These are phyloP conservation scores for Cercis canadensis DNA, from an alignment of 306 rosid genomes.

Conservation along the genomic window DNA sequence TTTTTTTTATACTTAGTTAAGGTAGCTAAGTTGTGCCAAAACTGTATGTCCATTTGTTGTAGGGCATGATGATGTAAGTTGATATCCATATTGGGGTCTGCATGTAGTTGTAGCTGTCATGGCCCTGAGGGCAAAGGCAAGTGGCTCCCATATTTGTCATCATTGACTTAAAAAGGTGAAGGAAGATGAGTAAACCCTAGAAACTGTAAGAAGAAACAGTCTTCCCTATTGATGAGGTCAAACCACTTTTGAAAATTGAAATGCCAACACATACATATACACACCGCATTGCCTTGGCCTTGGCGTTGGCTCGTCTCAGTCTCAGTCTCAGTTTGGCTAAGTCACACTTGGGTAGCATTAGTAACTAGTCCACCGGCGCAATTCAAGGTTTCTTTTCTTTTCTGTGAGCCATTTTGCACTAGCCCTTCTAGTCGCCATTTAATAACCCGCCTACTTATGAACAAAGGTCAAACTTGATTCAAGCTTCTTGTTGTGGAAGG, in stretches of 20 bases:
- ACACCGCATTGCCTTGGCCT: no score
- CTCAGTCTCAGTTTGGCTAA: no score
- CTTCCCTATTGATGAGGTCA: conserved; percentile 25
- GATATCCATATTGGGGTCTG: conserved; percentile 24
- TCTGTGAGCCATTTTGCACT: not conserved
- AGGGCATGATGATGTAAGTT: conserved; percentile 25
- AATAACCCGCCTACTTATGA: not conserved
- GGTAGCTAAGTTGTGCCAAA: conserved; percentile 8
- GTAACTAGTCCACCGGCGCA: conserved; percentile 31
- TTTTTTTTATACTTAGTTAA: no score
- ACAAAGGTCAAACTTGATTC: conserved; percentile 15
- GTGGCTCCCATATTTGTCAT: conserved; percentile 32
- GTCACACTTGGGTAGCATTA: not conserved
- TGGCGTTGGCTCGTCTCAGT: no score
- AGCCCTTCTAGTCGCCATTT: conserved; percentile 14
- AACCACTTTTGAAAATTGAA: not conserved
- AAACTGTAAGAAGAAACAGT: not conserved
- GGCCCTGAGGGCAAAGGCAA: conserved; percentile 39
- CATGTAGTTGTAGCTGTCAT: conserved; percentile 46
- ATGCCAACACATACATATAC: no score
- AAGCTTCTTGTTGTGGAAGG: not conserved
- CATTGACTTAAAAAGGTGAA: conserved; percentile 26
- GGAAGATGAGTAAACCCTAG: conserved; percentile 9
- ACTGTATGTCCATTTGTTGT: conserved; percentile 9
- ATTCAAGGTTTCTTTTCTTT: conserved; percentile 24